Conservation (phyloP, 2,329 filamentous ascomycete species). For the Raffaelea arxii region DNA sequence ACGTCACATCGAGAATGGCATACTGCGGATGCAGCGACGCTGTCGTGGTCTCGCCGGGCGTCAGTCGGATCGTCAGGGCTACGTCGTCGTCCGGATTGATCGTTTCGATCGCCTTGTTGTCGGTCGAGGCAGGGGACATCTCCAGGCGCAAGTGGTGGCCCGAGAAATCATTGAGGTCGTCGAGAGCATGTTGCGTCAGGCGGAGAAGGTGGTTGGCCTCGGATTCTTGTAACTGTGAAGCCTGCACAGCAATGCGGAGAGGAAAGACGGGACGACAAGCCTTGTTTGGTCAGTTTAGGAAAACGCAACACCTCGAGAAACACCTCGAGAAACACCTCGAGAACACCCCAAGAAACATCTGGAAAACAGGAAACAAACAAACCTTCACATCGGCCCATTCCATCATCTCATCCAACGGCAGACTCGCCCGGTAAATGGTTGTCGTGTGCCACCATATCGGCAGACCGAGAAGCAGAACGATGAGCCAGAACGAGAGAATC, state of each 20-base stretch:
- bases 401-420: constrained; percentile 80
- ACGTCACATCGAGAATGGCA: constrained; percentile 67
- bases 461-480: constrained; percentile 73
- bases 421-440: constrained; percentile 74
- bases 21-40: constrained; percentile 59
- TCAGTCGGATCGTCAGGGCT: constrained; percentile 62
- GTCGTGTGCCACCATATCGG: constrained; percentile 97
- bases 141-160: constrained; percentile 72
- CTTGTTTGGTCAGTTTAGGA: constrained; percentile 31
- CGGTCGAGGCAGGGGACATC: constrained; percentile 25
- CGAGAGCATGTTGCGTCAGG: constrained; percentile 75
- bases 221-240: constrained; percentile 51
- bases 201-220: constrained; percentile 67
- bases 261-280: constrained; percentile 84
- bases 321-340: too few relatives aligned
- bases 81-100: constrained; percentile 32
- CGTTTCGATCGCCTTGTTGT: constrained; percentile 23
- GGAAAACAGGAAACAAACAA: constrained; percentile 13
- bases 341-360: constrained; percentile 1
- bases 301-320: constrained; percentile 3
- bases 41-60: constrained; percentile 50
- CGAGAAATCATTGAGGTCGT: constrained; percentile 78
- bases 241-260: constrained; percentile 68
- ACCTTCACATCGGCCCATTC: constrained; percentile 89
- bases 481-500: constrained; percentile 81